Conservation (phyloP, 139 green algal species). For the Yamagishiella unicocca region DNA sequence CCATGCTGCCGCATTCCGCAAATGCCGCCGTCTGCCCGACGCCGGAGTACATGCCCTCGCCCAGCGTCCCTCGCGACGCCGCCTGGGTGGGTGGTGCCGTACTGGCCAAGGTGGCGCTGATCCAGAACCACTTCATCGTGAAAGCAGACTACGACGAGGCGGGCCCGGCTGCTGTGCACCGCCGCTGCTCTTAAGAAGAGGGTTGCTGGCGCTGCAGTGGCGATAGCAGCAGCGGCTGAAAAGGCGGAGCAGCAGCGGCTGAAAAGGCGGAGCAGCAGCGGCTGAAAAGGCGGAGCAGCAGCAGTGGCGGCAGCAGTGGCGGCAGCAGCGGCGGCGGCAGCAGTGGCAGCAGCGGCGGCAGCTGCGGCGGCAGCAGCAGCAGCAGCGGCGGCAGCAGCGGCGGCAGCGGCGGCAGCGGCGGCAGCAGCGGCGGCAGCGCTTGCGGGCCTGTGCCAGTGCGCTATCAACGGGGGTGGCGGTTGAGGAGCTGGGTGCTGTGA, state of each 20-base stretch:
- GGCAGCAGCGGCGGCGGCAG: too few relatives aligned
- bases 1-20: conserved; percentile 46
- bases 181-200: conserved; percentile 67
- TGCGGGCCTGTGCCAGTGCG: too few relatives aligned
- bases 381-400: too few relatives aligned
- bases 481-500: too few relatives aligned
- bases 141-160: conserved; percentile 92
- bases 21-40: conserved; percentile 48
- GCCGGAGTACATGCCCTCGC: conserved; percentile 57
- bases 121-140: conserved; percentile 82
- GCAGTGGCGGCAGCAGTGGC: neutral
- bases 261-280: too few relatives aligned
- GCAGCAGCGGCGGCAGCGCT: too few relatives aligned
- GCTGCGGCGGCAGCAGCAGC: too few relatives aligned
- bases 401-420: too few relatives aligned
- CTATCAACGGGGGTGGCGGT: too few relatives aligned
- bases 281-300: neutral
- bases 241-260: too few relatives aligned
- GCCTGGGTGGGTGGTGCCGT: conserved; percentile 92
- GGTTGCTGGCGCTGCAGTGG: neutral
- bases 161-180: conserved; percentile 81
- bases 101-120: conserved; percentile 84
- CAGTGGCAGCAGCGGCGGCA: too few relatives aligned
- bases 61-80: conserved; percentile 50
- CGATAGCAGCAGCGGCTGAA: too few relatives aligned